These are phyloP conservation scores for Tylopilus sp. DNA, from an alignment of 768 basidiomycete genomes.

Conservation along the genomic window DNA sequence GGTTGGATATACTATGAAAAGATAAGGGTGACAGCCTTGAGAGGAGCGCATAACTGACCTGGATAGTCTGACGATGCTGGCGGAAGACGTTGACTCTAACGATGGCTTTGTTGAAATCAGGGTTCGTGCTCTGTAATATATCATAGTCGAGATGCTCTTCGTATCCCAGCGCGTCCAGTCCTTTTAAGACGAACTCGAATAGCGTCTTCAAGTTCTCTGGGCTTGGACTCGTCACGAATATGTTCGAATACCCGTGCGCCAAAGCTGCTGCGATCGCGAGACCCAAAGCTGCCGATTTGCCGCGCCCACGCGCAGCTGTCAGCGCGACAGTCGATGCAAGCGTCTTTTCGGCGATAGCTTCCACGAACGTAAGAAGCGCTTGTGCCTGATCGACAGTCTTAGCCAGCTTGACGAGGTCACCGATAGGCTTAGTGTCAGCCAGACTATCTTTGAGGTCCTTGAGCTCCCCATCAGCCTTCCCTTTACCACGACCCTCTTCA, in stretches of 20 bases:
- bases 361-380: conserved; percentile 90
- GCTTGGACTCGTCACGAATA: conserved; percentile 96
- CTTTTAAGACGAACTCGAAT: conserved; percentile 98
- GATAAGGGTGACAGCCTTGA: conserved; percentile 1
- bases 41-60: conserved; percentile 47
- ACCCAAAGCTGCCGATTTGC: conserved; percentile 96
- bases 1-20: conserved; percentile 90
- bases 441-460: conserved; percentile 75
- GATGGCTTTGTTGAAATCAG: conserved; percentile 92
- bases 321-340: conserved; percentile 92
- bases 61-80: conserved; percentile 93
- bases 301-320: conserved; percentile 91
- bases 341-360: conserved; percentile 90
- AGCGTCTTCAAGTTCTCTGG: conserved; percentile 97
- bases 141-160: conserved; percentile 99
- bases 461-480: conserved; percentile 59
- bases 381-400: conserved; percentile 94
- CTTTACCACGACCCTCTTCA: conserved; percentile 47
- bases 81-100: conserved; percentile 94
- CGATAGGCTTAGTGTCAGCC: conserved; percentile 79
- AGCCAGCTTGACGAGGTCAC: conserved; percentile 85
- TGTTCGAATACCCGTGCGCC: conserved; percentile 92
- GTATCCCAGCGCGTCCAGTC: conserved; percentile 89
- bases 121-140: conserved; percentile 90
- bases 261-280: conserved; percentile 91